Percentiles rank a stretch among this genome's conserved stretches.
These are phyloP conservation scores for Plenodomus tracheiphilus DNA, from an alignment of 2,329 filamentous ascomycete species.

Conservation along the genomic window DNA sequence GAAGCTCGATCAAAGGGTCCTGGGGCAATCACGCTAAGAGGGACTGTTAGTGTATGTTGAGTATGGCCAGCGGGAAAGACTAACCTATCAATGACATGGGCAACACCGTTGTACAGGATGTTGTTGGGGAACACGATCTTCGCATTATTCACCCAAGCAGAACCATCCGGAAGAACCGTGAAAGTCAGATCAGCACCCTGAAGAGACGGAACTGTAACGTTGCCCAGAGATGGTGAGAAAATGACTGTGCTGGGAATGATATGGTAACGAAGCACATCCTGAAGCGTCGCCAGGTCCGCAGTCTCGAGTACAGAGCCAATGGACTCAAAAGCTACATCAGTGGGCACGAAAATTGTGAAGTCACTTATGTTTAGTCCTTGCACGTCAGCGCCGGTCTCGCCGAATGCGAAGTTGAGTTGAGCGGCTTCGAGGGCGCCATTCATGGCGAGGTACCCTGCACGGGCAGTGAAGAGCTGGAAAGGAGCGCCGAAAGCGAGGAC, in stretches of 20 bases:
- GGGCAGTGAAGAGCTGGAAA: conserved; percentile 31
- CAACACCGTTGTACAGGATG: conserved; percentile 31
- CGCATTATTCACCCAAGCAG: conserved; percentile 30
- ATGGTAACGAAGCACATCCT: conserved; percentile 30
- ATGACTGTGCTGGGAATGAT: conserved; percentile 33
- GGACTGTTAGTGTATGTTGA: no score
- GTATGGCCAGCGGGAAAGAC: neutral
- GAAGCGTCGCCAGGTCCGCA: conserved; percentile 22
- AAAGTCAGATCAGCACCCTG: conserved; percentile 27
- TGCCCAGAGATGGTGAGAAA: conserved; percentile 29
- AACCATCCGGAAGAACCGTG: conserved; percentile 27
- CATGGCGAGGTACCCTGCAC: conserved; percentile 28
- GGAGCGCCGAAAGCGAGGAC: conserved; percentile 31
- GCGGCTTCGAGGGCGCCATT: conserved; percentile 27
- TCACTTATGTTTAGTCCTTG: conserved; percentile 53
- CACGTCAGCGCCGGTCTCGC: conserved; percentile 13
- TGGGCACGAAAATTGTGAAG: conserved; percentile 79
- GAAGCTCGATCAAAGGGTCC: conserved; percentile 22
- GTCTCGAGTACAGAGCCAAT: conserved; percentile 41
- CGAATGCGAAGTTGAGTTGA: conserved; percentile 27
- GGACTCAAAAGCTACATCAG: conserved; percentile 71
- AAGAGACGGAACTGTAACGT: conserved; percentile 25
- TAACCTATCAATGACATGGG: conserved; percentile 31
- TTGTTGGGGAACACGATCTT: conserved; percentile 25
- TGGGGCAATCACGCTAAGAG: conserved; percentile 18